Conservation (phyloP, 306 rosid species). For the Amphicarpaea edgeworthii region DNA sequence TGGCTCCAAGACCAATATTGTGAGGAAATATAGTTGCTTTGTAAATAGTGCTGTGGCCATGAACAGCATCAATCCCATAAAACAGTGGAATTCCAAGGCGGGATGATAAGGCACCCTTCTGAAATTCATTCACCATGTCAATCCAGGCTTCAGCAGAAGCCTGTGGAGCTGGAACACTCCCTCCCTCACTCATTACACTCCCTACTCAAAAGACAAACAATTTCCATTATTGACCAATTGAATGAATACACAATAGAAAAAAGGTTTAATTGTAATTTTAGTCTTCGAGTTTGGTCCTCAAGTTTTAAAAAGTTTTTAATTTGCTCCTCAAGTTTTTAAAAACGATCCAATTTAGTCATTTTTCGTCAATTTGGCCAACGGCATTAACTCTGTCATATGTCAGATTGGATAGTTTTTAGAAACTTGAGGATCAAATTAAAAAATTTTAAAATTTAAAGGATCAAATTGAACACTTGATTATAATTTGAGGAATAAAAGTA, state of each 20-base stretch:
- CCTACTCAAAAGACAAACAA: slow-evolving; percentile 42
- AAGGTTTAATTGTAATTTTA: no score
- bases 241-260: slow-evolving; percentile 17
- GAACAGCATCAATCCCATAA: slow-evolving; percentile 68
- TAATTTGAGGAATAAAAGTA: no score
- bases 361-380: no score
- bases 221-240: slow-evolving; percentile 11
- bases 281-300: no score
- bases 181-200: slow-evolving; percentile 65
- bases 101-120: slow-evolving; percentile 55
- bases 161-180: slow-evolving; percentile 54
- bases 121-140: slow-evolving; percentile 60
- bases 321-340: no score
- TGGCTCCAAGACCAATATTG: slow-evolving; percentile 64
- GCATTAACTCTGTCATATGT: no score
- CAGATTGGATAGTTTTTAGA: no score
- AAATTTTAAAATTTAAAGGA: no score
- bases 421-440: no score
- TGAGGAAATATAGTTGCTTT: slow-evolving; percentile 65
- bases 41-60: slow-evolving; percentile 55
- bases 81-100: slow-evolving; percentile 61
- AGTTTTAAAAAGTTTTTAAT: no score
- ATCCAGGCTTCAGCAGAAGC: slow-evolving; percentile 63
- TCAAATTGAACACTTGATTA: no score
- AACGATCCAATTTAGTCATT: no score